A percentile compares a stretch with the other conserved stretches of the same genome.
These are phyloP conservation scores for Jacaranda mimosifolia DNA, from an alignment of 257 asterid species.

Conservation along the genomic window DNA sequence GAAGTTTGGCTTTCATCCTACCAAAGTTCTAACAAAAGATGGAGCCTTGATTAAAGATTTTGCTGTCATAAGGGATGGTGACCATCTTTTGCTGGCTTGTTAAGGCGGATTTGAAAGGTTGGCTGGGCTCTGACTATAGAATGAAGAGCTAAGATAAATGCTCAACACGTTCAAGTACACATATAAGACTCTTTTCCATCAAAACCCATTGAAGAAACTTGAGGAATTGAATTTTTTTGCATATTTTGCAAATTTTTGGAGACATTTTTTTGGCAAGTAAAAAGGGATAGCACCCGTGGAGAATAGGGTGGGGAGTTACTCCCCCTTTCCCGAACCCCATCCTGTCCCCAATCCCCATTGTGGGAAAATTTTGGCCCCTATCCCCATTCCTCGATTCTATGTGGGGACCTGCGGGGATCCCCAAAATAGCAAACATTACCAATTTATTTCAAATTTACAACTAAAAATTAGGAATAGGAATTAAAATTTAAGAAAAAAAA, in stretches of 20 bases:
- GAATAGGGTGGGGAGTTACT: no score
- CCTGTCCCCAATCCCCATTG: no score
- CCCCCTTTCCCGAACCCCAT: no score
- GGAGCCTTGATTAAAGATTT: conserved; percentile 71
- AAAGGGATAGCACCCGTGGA: no score
- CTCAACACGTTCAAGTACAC: background rate
- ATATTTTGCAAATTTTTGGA: background rate
- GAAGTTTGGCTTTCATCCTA: conserved; percentile 58
- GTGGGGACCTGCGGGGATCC: no score
- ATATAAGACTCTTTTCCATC: background rate
- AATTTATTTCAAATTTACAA: no score
- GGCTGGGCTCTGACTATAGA: background rate
- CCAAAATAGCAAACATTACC: no score
- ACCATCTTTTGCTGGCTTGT: conserved; percentile 64
- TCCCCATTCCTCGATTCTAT: no score
- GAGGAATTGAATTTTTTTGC: no score
- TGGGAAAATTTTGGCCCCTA: no score
- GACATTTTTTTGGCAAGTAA: background rate
- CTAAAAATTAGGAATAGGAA: no score
- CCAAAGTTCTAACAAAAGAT: conserved; percentile 55
- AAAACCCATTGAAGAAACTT: background rate
- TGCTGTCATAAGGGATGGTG: conserved; percentile 73
- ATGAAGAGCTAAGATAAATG: conserved; percentile 2
- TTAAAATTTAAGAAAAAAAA: no score
- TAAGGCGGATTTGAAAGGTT: conserved; percentile 28